phyloP scores from a whole-genome alignment of 148 eudicot species.

The Rhododendron simsii region DNA sequence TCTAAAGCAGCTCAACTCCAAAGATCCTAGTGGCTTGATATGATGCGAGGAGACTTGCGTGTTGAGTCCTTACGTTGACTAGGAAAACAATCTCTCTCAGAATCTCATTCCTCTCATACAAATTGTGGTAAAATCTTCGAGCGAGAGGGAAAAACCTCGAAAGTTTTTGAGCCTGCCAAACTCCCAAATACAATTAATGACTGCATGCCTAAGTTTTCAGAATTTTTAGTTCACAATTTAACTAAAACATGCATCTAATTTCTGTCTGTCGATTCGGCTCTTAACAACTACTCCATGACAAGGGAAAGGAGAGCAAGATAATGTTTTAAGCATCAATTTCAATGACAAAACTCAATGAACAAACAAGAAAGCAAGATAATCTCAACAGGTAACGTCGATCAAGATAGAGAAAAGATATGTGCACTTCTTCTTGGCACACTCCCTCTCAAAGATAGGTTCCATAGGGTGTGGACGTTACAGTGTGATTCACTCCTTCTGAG shows the following conservation, averaged over 20 bases:
- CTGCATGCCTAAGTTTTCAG: neutral
- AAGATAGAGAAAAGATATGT: neutral
- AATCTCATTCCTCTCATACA: neutral
- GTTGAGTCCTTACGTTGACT: neutral
- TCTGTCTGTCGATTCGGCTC: neutral
- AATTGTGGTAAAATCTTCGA: neutral
- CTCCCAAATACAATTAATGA: neutral
- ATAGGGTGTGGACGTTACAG: neutral
- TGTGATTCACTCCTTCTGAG: too few species aligned
- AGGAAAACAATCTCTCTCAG: neutral
- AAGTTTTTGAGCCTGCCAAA: neutral
- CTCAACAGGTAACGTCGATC: too few species aligned
- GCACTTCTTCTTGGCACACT: neutral
- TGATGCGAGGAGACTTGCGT: neutral
- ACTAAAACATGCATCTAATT: neutral
- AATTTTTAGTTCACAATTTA: neutral
- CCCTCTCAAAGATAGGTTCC: neutral
- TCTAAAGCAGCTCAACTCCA: neutral
- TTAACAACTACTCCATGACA: neutral
- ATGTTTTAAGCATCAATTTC: neutral
- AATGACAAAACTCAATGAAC: neutral
- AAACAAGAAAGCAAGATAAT: neutral
- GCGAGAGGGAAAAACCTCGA: neutral
- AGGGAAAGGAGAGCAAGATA: neutral
- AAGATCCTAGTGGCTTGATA: neutral